phyloP scores from a whole-genome alignment of 208 protist genomes.

The Entamoeba invadens region DNA sequence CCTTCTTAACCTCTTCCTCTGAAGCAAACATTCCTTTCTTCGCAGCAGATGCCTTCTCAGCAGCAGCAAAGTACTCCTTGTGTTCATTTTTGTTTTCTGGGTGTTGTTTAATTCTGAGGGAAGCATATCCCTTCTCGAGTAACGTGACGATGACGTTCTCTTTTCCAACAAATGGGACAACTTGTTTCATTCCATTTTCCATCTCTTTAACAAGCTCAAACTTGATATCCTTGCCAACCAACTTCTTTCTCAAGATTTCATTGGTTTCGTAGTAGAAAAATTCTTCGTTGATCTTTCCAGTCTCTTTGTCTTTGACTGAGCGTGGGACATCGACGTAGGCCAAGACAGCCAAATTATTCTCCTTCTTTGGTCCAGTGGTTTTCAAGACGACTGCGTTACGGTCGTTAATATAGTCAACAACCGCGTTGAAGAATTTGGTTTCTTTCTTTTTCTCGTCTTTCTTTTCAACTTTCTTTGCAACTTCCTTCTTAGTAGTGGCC shows the following conservation, averaged over 20 bases:
- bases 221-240: neutral
- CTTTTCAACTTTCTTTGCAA: neutral
- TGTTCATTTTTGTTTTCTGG: too few relatives aligned
- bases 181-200: neutral
- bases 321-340: neutral
- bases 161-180: neutral
- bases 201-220: neutral
- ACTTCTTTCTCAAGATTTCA: neutral
- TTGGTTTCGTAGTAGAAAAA: neutral
- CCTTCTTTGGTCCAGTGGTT: neutral
- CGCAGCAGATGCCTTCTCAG: neutral
- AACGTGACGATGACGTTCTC: neutral
- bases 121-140: neutral
- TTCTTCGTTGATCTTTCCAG: neutral
- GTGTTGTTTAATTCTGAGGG: neutral
- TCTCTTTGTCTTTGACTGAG: neutral
- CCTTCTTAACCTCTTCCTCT: neutral
- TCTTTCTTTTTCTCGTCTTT: neutral
- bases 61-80: neutral
- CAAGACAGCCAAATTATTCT: neutral
- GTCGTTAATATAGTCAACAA: neutral
- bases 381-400: neutral
- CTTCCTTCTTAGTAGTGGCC: neutral
- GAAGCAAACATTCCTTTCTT: neutral
- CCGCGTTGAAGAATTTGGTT: neutral